A percentile compares a stretch with the other conserved stretches of the same genome.
Conservation (phyloP, 2,329 filamentous ascomycete species). For the Lomentospora prolificans region DNA sequence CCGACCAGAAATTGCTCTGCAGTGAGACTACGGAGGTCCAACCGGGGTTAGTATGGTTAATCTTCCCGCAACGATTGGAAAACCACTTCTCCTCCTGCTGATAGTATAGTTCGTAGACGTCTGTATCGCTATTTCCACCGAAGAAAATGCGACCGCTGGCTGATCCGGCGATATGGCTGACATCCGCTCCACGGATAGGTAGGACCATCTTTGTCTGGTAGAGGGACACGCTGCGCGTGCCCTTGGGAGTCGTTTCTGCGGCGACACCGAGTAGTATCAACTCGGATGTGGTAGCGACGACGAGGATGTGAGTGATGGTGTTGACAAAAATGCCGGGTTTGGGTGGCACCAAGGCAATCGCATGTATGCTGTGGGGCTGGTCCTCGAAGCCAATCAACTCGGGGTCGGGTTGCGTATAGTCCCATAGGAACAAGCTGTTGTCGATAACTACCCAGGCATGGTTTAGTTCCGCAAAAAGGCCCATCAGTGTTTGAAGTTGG, state of each 20-base stretch:
- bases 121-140: slow-evolving; percentile 67
- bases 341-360: slow-evolving; percentile 80
- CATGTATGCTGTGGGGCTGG: slow-evolving; percentile 75
- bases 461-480: slow-evolving; percentile 86
- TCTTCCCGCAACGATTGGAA: slow-evolving; percentile 73
- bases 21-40: slow-evolving; percentile 54
- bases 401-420: slow-evolving; percentile 87
- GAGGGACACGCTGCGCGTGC: slow-evolving; percentile 63
- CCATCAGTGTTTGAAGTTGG: slow-evolving; percentile 86
- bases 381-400: slow-evolving; percentile 90
- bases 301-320: slow-evolving; percentile 77
- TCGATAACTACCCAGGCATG: slow-evolving; percentile 96
- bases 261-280: slow-evolving; percentile 81
- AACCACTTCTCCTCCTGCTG: slow-evolving; percentile 98
- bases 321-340: slow-evolving; percentile 79
- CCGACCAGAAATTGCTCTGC: slow-evolving; percentile 38
- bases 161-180: slow-evolving; percentile 71
- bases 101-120: slow-evolving; percentile 90
- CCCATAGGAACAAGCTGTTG: slow-evolving; percentile 94
- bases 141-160: slow-evolving; percentile 90
- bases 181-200: slow-evolving; percentile 64
- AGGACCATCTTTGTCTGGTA: slow-evolving; percentile 86
- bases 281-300: slow-evolving; percentile 77
- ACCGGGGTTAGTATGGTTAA: slow-evolving; percentile 74
- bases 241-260: slow-evolving; percentile 55